These are phyloP conservation scores for Fusarium sp. DNA, from an alignment of 2,329 filamentous ascomycete species.

Conservation along the genomic window DNA sequence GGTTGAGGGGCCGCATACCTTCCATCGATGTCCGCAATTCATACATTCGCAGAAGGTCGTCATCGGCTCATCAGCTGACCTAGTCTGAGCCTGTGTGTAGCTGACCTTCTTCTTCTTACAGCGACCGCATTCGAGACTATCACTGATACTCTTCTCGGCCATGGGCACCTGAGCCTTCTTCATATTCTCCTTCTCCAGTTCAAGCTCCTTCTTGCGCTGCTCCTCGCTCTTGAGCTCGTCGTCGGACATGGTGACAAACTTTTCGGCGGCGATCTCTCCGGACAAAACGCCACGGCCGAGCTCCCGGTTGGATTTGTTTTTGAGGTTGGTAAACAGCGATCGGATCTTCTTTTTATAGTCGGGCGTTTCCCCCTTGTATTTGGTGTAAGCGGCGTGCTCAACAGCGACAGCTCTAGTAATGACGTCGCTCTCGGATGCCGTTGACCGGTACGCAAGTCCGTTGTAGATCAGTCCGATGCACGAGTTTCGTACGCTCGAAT, in stretches of 20 bases:
- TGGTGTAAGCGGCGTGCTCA: constrained; percentile 77
- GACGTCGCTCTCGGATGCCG: constrained; percentile 75
- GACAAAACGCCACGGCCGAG: constrained; percentile 79
- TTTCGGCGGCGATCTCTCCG: constrained; percentile 74
- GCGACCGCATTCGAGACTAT: constrained; percentile 87
- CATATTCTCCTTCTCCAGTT: constrained; percentile 91
- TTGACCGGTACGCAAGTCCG: constrained; percentile 76
- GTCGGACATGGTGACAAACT: constrained; percentile 86
- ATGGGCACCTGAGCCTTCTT: constrained; percentile 95
- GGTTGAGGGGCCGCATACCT: constrained; percentile 57
- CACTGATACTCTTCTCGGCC: constrained; percentile 88
- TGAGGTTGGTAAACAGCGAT: constrained; percentile 92
- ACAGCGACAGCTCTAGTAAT: constrained; percentile 82
- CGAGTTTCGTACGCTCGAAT: constrained; percentile 77
- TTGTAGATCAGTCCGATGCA: constrained; percentile 95
- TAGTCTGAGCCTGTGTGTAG: constrained; percentile 95
- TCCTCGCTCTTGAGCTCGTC: constrained; percentile 92
- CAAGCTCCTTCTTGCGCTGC: constrained; percentile 77
- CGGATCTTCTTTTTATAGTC: constrained; percentile 90
- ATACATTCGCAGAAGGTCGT: constrained; percentile 79
- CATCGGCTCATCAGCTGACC: constrained; percentile 94
- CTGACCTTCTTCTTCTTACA: constrained; percentile 94
- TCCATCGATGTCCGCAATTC: constrained; percentile 75
- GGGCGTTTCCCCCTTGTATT: constrained; percentile 74
- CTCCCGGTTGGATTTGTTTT: constrained; percentile 85